phyloP scores from a whole-genome alignment of 352 stramenopile species.

The Globisporangium rhizosaccharum region DNA sequence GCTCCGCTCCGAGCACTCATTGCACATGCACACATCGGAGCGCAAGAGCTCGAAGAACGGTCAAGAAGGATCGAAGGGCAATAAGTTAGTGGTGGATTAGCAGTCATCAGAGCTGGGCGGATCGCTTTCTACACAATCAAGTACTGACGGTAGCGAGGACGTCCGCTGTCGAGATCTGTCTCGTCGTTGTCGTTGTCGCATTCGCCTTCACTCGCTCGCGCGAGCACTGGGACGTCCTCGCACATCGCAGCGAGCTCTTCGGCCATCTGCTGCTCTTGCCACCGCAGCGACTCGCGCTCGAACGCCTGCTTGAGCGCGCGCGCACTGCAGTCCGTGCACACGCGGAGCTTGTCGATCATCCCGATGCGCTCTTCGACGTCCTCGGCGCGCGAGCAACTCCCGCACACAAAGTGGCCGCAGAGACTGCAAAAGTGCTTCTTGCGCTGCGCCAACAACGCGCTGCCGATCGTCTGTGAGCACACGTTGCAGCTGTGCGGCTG shows the following conservation, averaged over 20 bases:
- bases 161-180: not conserved
- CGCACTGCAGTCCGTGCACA: constrained; percentile 37
- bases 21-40: no score
- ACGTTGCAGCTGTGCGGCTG: constrained; percentile 8
- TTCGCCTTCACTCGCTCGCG: not conserved
- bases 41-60: no score
- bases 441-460: constrained; percentile 7
- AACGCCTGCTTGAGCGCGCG: constrained; percentile 28
- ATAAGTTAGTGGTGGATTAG: not conserved
- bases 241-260: not conserved
- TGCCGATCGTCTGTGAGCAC: constrained; percentile 9
- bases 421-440: constrained; percentile 29
- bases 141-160: not conserved
- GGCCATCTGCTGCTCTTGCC: not conserved
- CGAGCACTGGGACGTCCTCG: no score
- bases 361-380: constrained; percentile 37
- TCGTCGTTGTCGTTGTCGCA: not conserved
- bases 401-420: constrained; percentile 31
- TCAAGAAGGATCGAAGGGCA: no score
- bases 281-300: not conserved
- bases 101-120: no score
- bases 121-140: constrained; percentile 4
- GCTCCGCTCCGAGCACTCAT: no score
- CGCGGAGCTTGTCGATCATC: constrained; percentile 27
- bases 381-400: constrained; percentile 27